phyloP scores from a whole-genome alignment of 441 rosid genomes.

The Arabidopsis lyrata region DNA sequence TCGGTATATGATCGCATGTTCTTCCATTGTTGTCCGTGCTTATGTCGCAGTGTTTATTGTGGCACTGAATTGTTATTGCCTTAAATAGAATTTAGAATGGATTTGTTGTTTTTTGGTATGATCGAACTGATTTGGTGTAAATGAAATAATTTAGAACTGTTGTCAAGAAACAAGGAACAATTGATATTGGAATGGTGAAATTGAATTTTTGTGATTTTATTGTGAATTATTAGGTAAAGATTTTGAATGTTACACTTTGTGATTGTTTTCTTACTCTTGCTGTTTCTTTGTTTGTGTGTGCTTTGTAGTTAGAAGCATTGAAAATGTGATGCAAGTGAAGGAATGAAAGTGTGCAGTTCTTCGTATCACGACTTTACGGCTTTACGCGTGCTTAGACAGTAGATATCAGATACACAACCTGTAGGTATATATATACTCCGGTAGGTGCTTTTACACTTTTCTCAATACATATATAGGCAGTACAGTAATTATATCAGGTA shows the following conservation, averaged over 20 bases:
- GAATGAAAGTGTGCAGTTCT: conserved; percentile 7
- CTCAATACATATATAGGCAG: neutral
- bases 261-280: conserved; percentile 5
- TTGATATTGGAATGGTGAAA: neutral
- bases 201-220: conserved; percentile 12
- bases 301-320: neutral
- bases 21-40: neutral
- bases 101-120: conserved; percentile 10
- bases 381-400: conserved; percentile 11
- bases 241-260: neutral
- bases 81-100: neutral
- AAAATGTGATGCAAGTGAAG: conserved; percentile 8
- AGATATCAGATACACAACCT: conserved; percentile 15
- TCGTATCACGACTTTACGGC: neutral
- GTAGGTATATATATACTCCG: conserved; percentile 6
- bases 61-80: neutral
- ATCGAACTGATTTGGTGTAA: neutral
- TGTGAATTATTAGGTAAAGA: neutral
- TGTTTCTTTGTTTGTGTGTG: neutral
- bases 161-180: neutral
- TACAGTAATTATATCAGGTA: neutral
- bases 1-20: conserved; percentile 20
- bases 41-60: neutral
- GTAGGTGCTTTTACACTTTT: conserved; percentile 5
- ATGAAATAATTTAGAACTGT: neutral